Base-by-base conservation (phyloP, 2,329 filamentous ascomycete genomes). In the Tolypocladium tropicale region DNA sequence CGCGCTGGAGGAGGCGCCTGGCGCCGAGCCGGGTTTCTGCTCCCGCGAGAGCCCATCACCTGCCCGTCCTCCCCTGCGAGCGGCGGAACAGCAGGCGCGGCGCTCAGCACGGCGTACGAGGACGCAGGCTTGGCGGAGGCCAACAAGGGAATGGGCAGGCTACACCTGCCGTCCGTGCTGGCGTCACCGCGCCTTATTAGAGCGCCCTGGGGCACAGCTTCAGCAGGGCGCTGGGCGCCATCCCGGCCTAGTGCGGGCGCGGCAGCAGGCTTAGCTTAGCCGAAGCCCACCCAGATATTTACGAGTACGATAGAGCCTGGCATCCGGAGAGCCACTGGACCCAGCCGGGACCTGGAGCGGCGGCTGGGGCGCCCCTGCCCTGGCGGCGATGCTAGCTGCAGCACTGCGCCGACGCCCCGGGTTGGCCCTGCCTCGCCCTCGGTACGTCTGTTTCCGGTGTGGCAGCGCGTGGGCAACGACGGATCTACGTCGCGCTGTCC, bases 191-290 rank as follows among this genome's bases (percentile, higher is more conserved):
- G 46, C 46, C 46, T 21, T 32, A 33, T n/a, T n/a, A n/a, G n/a
- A n/a, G n/a, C n/a, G n/a, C n/a, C n/a, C n/a, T n/a, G n/a, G n/a
- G n/a, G n/a, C n/a, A n/a, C 46, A 32, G 46, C 46, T 50, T 32
- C 46, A 32, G 46, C 46, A 49, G 46, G 46, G 28, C 46, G 28
- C 28, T 21, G 46, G 43, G 28, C 28, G 28, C 36, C 16, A 32
- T 10, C 43, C 46, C 2, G 30, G 46, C 36, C 11, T 56, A 56
- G 55, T 34, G 55, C 41, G 41, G 34, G 50, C 55, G 55, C 55
- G 55, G 55, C 32, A 56, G 39, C 55, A 28, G 23, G 39, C 51
- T 51, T 32, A 48, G 55, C 51, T n/a, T 30, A 56, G 50, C 55
- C 55, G 52, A 56, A 52, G 54, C 36, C 34, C 54, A 30, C 49